Conservation (phyloP, 257 asterid species). For the Hygrophila difformis region DNA sequence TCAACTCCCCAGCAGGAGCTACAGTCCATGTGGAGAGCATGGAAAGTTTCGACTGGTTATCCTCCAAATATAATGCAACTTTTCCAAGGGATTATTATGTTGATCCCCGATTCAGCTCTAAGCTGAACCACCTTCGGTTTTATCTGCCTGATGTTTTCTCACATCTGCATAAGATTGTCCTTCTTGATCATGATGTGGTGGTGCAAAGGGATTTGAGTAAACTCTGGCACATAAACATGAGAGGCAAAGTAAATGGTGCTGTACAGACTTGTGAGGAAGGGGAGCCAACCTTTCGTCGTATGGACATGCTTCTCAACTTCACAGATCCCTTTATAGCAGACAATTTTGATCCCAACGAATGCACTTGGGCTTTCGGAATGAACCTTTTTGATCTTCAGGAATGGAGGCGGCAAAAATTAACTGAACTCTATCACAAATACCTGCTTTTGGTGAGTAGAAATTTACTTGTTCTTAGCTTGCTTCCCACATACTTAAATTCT, state of each 20-base stretch:
- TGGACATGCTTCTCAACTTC: conserved; percentile 71
- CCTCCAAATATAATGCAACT: conserved; percentile 37
- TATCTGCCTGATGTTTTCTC: conserved; percentile 90
- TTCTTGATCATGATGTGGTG: conserved; percentile 95
- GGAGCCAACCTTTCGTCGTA: conserved; percentile 60
- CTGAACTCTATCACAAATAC: conserved; percentile 54
- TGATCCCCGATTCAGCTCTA: conserved; percentile 68
- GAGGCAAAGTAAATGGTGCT: conserved; percentile 81
- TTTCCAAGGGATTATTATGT: conserved; percentile 47
- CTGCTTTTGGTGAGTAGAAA: conserved; percentile 52
- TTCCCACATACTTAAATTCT: background rate
- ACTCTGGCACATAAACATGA: conserved; percentile 69
- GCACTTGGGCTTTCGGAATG: conserved; percentile 99
- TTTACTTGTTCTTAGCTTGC: conserved; percentile 1
- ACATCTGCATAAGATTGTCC: conserved; percentile 53
- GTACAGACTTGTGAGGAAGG: conserved; percentile 68
- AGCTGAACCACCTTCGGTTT: conserved; percentile 80
- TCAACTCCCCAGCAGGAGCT: conserved; percentile 72
- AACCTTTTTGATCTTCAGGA: conserved; percentile 72
- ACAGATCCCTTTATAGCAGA: conserved; percentile 54
- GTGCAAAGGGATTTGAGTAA: conserved; percentile 71
- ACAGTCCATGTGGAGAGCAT: conserved; percentile 58
- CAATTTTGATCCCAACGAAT: conserved; percentile 39
- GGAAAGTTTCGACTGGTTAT: conserved; percentile 51
- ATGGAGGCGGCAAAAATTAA: conserved; percentile 69